Evolutionary conservation across 140 eudicot species (phyloP), one percentile per base, ranked within the genome.

Genomic region (Flaveria floridana): DNA sequence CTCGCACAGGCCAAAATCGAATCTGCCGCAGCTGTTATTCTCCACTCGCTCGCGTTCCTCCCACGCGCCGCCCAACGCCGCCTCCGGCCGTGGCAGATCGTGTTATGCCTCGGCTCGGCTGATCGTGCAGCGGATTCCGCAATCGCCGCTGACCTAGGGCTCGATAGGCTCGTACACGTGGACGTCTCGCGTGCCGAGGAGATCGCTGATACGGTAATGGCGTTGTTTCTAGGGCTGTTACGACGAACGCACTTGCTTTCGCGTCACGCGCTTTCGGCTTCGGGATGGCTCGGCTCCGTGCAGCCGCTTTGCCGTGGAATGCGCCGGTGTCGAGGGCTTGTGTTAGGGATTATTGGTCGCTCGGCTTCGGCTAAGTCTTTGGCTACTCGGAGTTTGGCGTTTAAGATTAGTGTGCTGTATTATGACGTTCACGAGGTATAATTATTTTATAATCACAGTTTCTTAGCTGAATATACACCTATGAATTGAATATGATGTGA

Each of bases 51-150:
- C 76, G 86, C 95, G 25, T 94, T 90, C 78, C 97, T 94, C 68
- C 99, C 99, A 18, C 97, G 99, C 79, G 99, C 97, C 66, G 99
- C 96, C 47, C 99, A 94, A 72, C 96, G 99, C 85, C 99, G 97
- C 19, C 99, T 94, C 81, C 91, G 96, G 7, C 92, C 99, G 8
- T 85, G 91, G 91, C 97, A 90, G 87, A 91, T 94, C 78, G 79
- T 94, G 37, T 88, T 94, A 47, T 90, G 97, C 82, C 92, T 94
- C 78, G 99, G 99, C 21, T 94, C 99, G 72, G 75, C 97, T 74
- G 99, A 94, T 77, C 91, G 90, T 9, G 78, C 99, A 28, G 92
- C 85, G n/a, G 99, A 94, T 53, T 86, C 99, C 0, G 89, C 99
- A 7, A 89, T 94, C 46, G 99, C 99, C 2, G 81, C 89, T 20